Evolutionary conservation across 169 alveolate genomes (phyloP), one percentile per base, ranked within the genome.

Genomic region (Plasmodium vinckei): DNA sequence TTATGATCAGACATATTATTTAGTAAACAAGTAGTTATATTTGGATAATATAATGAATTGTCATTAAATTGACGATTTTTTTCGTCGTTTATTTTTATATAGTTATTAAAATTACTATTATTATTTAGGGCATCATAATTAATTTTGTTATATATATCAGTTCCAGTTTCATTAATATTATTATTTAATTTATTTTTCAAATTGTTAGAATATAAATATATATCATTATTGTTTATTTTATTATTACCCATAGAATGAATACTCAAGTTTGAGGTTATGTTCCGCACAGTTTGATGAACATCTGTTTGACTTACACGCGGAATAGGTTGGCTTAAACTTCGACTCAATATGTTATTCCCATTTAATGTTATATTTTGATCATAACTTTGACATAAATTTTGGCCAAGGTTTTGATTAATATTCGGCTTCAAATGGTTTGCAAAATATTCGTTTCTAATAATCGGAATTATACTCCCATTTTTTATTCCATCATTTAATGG

Each of bases 391-490:
- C 7, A 47, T 12, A 69, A 47, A 69, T 47, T 47, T 0, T 9
- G 47, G 13, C 17, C 23, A 46, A 9, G 7, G 44, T 17, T 17
- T 68, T 57, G 9, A 25, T 10, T 47, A 46, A 44, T 44, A 44
- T 68, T 42, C 4, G 46, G 23, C 21, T 57, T 17, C 0, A 65
- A 15, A 51, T 73, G 19, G 42, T 17, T 27, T 6, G 13, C 57
- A 17, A 46, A 63, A 61, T 53, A 63, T 2, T 64, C 49, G 21
- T 46, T 77, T 64, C 60, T 49, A 44, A 51, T 77, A 68, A 23
- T 44, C 46, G 9, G 42, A 33, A 33, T 60, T 44, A 46, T 53
- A 17, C 63, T 73, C 13, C 47, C 68, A 65, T 61, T 73, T 60
- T 73, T 51, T 39, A 46, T 19, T 33, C 49, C 15, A 53, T 73